These are phyloP conservation scores for Coemansia sp. DNA, from an alignment of 192 early-diverging fungal genomes.

Conservation along the genomic window DNA sequence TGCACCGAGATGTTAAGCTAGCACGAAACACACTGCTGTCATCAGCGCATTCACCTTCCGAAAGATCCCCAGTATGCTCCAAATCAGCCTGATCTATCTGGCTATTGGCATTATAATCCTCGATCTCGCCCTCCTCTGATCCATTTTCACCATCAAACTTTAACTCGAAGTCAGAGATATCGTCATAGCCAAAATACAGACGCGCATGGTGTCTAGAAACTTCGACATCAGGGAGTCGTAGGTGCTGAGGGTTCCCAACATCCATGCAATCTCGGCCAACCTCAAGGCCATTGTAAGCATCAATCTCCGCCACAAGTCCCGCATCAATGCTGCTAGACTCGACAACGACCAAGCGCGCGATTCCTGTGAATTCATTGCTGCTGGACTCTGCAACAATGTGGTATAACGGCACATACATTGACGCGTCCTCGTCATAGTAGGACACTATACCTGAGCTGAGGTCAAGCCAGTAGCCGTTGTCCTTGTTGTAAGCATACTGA, in stretches of 20 bases:
- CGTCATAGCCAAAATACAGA: constrained; percentile 46
- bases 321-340: constrained; percentile 48
- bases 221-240: constrained; percentile 65
- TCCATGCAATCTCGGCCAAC: constrained; percentile 62
- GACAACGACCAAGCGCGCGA: constrained; percentile 60
- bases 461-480: constrained; percentile 58
- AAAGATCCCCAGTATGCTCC: constrained; percentile 3
- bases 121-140: constrained; percentile 43
- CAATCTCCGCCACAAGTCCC: constrained; percentile 57
- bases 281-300: constrained; percentile 52
- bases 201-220: constrained; percentile 65
- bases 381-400: not conserved
- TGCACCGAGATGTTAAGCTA: not conserved
- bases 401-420: constrained; percentile 56
- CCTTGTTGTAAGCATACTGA: constrained; percentile 51
- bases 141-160: constrained; percentile 4
- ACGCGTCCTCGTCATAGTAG: constrained; percentile 53
- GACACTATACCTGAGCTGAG: constrained; percentile 51
- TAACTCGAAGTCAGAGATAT: constrained; percentile 13
- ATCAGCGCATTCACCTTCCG: constrained; percentile 25
- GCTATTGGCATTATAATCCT: not conserved
- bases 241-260: constrained; percentile 36
- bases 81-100: not conserved
- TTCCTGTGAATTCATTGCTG: constrained; percentile 9
- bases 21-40: not conserved